Conservation (phyloP, 1,284 basidiomycete species). For the Earliella scabrosa region DNA sequence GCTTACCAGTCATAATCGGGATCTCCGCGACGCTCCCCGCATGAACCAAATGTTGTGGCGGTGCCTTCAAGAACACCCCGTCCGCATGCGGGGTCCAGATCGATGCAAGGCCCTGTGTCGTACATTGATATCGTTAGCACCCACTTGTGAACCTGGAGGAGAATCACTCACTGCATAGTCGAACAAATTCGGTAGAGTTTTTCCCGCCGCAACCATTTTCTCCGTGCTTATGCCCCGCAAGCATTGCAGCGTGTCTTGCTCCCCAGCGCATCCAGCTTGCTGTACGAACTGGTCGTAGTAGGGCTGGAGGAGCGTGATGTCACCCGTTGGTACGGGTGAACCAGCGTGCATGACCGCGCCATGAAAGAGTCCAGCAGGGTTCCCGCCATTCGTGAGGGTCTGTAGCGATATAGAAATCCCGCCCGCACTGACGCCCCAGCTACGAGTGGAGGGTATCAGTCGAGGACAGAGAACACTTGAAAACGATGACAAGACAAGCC, state of each 20-base stretch:
- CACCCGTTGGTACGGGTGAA: slow-evolving; percentile 34
- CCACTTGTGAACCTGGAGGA: too few relatives aligned
- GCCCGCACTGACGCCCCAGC: slow-evolving; percentile 49
- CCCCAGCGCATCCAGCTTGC: slow-evolving; percentile 33
- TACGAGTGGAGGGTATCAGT: slow-evolving; percentile 11
- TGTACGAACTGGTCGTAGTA: slow-evolving; percentile 39
- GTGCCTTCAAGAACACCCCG: slow-evolving; percentile 37
- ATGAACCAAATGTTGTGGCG: slow-evolving; percentile 27
- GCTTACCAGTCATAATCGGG: slow-evolving; percentile 29
- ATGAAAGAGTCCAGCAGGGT: slow-evolving; percentile 38
- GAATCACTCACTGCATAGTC: not conserved
- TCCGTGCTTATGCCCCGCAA: slow-evolving; percentile 38
- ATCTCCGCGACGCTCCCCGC: slow-evolving; percentile 32
- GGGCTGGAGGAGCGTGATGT: slow-evolving; percentile 36
- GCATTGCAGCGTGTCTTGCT: slow-evolving; percentile 43
- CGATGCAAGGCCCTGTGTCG: slow-evolving; percentile 21
- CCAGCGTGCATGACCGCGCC: slow-evolving; percentile 43
- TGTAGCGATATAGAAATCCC: slow-evolving; percentile 39
- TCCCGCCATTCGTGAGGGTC: slow-evolving; percentile 36
- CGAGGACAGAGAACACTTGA: too few relatives aligned
- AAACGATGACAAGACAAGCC: too few relatives aligned
- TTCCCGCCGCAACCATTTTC: slow-evolving; percentile 33
- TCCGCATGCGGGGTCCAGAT: slow-evolving; percentile 43
- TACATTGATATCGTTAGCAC: not conserved
- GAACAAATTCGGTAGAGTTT: slow-evolving; percentile 31